Base-by-base conservation (phyloP, 75 land plant genomes). In the Gnetum montanum region DNA sequence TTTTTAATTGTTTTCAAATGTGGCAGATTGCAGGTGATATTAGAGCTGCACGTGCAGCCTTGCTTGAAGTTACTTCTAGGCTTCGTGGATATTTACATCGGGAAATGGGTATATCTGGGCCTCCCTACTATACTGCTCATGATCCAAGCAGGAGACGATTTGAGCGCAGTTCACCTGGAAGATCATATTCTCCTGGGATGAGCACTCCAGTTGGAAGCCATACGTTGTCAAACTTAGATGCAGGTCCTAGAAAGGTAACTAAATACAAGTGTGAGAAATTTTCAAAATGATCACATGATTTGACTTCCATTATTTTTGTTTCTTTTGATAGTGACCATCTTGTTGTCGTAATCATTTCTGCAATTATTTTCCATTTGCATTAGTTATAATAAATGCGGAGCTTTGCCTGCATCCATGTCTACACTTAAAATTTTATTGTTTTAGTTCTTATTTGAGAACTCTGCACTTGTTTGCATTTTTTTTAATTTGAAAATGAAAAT, bases 11-110 rank as follows among this genome's bases (percentile, higher is more conserved):
- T n/a, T n/a, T 6, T 16, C 15, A 10, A 8, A 50, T 54, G 27
- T 62, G 36, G 27, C 72, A 89, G 95, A 85, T 89, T 62, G 67
- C 73, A 36, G 95, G 95, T 20, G 90, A 85, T 31, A 89, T 89
- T 49, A 75, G 73, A 43, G 78, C 80, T 31, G 83, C 95, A 29
- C 72, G 90, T 37, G 74, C 80, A 45, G 95, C 95, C 49, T 58
- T 89, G 38, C 49, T 89, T 41, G 76, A 82, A 67, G 66, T 89
- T 37, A 85, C 95, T 8, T 62, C 73, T 54, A 76, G 73, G 56
- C 50, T 85, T 16, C 60, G 90, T 15, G 69, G 66, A 54, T 62
- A 71, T 54, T 22, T 89, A 26, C 80, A 70, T 64, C 35, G 60
- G 37, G 90, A 89, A 34, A 54, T n/a, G 11, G 61, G 70, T 28